A percentile compares a stretch with the other conserved stretches of the same genome.
Evolutionary conservation across 805 yeast genomes (phyloP).

Genomic region (Nakazawaea sp.): DNA sequence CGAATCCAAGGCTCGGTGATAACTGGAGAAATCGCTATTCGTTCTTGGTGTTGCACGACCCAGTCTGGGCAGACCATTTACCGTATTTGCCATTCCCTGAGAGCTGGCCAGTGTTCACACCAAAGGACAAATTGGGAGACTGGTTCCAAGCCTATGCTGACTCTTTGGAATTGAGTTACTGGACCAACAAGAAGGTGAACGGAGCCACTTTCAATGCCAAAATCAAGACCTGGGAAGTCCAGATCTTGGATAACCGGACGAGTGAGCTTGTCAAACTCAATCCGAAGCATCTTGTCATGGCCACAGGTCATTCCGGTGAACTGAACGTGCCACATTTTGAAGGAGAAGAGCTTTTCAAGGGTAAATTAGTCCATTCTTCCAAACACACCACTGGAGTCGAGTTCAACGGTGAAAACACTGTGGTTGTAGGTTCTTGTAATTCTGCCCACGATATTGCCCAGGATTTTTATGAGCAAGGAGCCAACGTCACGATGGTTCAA

Average conservation of each 20-base stretch:
- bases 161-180: constrained; percentile 31
- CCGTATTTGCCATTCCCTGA: constrained; percentile 33
- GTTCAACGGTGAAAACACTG: constrained; percentile 31
- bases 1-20: constrained; percentile 31
- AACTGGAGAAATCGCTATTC: constrained; percentile 39
- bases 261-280: constrained; percentile 19
- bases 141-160: constrained; percentile 34
- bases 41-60: constrained; percentile 37
- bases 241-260: constrained; percentile 26
- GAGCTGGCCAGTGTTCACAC: constrained; percentile 33
- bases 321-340: constrained; percentile 29
- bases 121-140: constrained; percentile 36
- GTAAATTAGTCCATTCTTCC: constrained; percentile 34
- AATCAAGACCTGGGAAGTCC: constrained; percentile 20
- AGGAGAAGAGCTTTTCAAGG: constrained; percentile 29
- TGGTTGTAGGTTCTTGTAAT: constrained; percentile 38
- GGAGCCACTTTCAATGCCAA: constrained; percentile 22
- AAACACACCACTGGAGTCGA: constrained; percentile 30
- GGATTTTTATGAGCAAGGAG: constrained; percentile 37
- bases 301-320: constrained; percentile 39
- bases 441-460: constrained; percentile 39
- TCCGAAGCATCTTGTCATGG: constrained; percentile 32
- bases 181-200: constrained; percentile 18
- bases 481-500: constrained; percentile 34
- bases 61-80: constrained; percentile 34